A percentile compares a stretch with the other conserved stretches of the same genome.
Conservation (phyloP, 495 filamentous ascomycete genomes). For the Xylaria longipes region DNA sequence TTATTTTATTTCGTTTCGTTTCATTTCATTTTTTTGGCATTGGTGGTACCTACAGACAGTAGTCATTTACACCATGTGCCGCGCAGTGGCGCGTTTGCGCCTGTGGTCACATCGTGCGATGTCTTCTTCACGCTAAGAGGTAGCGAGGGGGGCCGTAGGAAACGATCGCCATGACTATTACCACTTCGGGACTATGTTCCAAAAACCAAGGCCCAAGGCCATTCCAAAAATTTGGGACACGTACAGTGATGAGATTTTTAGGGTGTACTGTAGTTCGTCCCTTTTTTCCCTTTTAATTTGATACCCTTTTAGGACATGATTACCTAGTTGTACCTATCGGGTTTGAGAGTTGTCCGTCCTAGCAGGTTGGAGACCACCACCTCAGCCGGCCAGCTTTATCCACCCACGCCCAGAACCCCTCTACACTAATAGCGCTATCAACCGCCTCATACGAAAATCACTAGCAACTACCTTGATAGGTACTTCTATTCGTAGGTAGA, state of each 20-base stretch:
- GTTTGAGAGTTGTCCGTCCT: neutral
- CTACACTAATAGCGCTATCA: neutral
- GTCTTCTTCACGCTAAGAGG: neutral
- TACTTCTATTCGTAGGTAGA: neutral
- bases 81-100: neutral
- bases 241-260: neutral
- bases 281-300: neutral
- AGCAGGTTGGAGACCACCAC: neutral
- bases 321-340: neutral
- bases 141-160: conserved; percentile 5
- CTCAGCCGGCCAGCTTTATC: neutral
- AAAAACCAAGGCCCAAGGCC: neutral
- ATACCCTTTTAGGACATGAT: neutral
- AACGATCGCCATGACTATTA: neutral
- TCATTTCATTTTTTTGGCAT: neutral
- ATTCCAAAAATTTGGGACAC: neutral
- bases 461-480: neutral
- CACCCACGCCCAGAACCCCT: neutral
- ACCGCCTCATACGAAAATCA: neutral
- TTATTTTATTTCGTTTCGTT: no score
- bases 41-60: neutral
- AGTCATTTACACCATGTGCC: neutral
- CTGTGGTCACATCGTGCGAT: neutral
- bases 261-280: neutral
- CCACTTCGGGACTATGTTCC: neutral